phyloP scores from a whole-genome alignment of 768 basidiomycete genomes.

The Collybiopsis luxurians region DNA sequence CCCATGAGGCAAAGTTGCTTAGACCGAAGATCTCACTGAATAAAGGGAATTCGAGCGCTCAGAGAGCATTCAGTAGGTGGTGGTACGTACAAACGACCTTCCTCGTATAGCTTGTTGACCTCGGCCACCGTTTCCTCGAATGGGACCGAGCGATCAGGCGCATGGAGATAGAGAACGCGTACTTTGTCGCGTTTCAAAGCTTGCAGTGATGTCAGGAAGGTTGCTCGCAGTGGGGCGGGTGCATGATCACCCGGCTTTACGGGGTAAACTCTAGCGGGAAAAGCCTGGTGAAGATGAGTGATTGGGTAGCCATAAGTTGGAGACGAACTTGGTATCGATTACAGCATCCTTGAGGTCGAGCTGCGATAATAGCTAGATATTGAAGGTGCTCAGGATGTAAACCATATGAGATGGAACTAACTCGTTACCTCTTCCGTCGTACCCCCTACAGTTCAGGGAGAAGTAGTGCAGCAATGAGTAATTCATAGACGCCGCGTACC shows the following conservation, averaged over 20 bases:
- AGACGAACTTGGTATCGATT: constrained; percentile 47
- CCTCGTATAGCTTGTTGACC: constrained; percentile 38
- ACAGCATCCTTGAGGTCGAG: constrained; percentile 37
- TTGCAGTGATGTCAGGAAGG: constrained; percentile 34
- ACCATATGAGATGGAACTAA: too few relatives aligned
- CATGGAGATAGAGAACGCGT: constrained; percentile 42
- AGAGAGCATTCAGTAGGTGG: too few relatives aligned
- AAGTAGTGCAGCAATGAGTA: background rate
- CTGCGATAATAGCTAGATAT: constrained; percentile 33
- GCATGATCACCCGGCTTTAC: constrained; percentile 36
- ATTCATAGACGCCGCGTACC: background rate
- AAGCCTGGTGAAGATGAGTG: background rate
- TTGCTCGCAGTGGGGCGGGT: constrained; percentile 32
- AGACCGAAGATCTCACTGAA: constrained; percentile 46
- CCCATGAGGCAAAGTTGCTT: constrained; percentile 49
- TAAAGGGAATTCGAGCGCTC: background rate
- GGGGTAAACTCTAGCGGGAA: constrained; percentile 33
- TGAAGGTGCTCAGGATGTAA: too few relatives aligned
- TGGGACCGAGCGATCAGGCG: constrained; percentile 45
- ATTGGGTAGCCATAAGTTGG: background rate
- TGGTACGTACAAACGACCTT: constrained; percentile 42
- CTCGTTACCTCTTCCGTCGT: constrained; percentile 51
- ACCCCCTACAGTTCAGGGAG: constrained; percentile 22
- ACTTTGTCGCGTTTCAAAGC: constrained; percentile 31
- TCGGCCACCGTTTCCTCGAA: constrained; percentile 46